Conservation (phyloP, 1,139 yeast genomes). For the Citeromyces siamensis region DNA sequence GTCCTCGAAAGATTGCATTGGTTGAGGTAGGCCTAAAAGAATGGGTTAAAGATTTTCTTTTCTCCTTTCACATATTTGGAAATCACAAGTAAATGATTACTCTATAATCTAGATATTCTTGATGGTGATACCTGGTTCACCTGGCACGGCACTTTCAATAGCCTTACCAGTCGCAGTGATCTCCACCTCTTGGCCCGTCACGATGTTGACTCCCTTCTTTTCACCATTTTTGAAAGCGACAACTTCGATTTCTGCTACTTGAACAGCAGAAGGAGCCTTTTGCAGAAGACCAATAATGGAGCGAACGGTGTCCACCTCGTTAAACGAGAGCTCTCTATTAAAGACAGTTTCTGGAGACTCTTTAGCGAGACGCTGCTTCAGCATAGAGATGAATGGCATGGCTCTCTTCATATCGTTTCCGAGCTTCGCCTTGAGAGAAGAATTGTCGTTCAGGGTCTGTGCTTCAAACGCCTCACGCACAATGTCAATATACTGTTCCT, state of each 20-base stretch:
- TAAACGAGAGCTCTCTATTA: constrained; percentile 74
- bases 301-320: constrained; percentile 61
- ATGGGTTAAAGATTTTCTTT: no score
- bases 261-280: constrained; percentile 54
- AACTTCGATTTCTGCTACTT: constrained; percentile 43
- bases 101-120: constrained; percentile 33
- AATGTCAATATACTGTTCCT: constrained; percentile 72
- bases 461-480: constrained; percentile 68
- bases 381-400: constrained; percentile 87
- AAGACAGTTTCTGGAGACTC: constrained; percentile 71
- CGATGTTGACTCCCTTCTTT: constrained; percentile 45
- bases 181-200: constrained; percentile 61
- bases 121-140: constrained; percentile 79
- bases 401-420: constrained; percentile 88
- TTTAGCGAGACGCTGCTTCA: constrained; percentile 64
- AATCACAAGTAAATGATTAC: not conserved
- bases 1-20: no score
- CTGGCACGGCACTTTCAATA: constrained; percentile 81
- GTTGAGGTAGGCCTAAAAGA: no score
- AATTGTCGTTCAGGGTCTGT: constrained; percentile 48
- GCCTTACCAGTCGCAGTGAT: constrained; percentile 53
- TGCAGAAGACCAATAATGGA: constrained; percentile 38
- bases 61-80: not conserved
- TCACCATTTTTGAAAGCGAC: constrained; percentile 46
- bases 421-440: constrained; percentile 45